phyloP scores from a whole-genome alignment of 1,284 basidiomycete genomes.

The Vanrija pseudolonga region DNA sequence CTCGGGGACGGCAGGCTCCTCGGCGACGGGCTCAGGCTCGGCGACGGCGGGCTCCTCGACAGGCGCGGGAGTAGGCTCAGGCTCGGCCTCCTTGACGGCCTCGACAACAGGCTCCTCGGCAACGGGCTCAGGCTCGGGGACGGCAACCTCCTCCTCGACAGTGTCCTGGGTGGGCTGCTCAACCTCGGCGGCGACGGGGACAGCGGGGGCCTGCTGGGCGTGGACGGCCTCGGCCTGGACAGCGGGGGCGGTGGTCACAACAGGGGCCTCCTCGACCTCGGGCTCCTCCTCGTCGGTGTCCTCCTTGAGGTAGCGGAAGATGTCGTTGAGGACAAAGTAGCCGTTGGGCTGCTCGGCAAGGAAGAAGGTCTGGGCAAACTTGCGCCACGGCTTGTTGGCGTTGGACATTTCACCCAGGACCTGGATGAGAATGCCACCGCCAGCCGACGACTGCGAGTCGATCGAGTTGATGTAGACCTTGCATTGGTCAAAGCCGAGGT shows the following conservation, averaged over 20 bases:
- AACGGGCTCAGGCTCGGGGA: slow-evolving; percentile 45
- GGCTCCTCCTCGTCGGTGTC: slow-evolving; percentile 68
- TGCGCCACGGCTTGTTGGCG: slow-evolving; percentile 81
- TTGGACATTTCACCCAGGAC: slow-evolving; percentile 99
- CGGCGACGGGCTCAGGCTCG: slow-evolving; percentile 13
- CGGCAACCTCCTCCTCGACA: slow-evolving; percentile 17
- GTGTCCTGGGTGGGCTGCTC: slow-evolving; percentile 17
- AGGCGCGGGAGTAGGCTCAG: slow-evolving; percentile 18
- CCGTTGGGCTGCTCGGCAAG: slow-evolving; percentile 98
- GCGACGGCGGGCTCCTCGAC: slow-evolving; percentile 29
- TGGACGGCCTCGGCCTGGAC: slow-evolving; percentile 22
- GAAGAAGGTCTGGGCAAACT: slow-evolving; percentile 99
- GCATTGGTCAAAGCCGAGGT: slow-evolving; percentile 91
- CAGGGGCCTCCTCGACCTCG: slow-evolving; percentile 27
- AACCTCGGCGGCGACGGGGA: slow-evolving; percentile 33
- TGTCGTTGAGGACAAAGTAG: slow-evolving; percentile 99
- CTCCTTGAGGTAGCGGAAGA: slow-evolving; percentile 98
- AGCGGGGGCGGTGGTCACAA: slow-evolving; percentile 22
- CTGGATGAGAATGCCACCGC: slow-evolving; percentile 96
- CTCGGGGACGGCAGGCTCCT: slow-evolving; percentile 7
- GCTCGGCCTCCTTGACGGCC: slow-evolving; percentile 36
- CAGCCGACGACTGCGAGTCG: slow-evolving; percentile 87
- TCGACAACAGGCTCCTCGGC: slow-evolving; percentile 32
- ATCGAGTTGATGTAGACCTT: slow-evolving; percentile 97
- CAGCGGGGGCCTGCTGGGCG: slow-evolving; percentile 17